Percentiles rank a stretch among this genome's conserved stretches.
phyloP scores from a whole-genome alignment of 208 protist genomes.

The Porcisia hertigi region DNA sequence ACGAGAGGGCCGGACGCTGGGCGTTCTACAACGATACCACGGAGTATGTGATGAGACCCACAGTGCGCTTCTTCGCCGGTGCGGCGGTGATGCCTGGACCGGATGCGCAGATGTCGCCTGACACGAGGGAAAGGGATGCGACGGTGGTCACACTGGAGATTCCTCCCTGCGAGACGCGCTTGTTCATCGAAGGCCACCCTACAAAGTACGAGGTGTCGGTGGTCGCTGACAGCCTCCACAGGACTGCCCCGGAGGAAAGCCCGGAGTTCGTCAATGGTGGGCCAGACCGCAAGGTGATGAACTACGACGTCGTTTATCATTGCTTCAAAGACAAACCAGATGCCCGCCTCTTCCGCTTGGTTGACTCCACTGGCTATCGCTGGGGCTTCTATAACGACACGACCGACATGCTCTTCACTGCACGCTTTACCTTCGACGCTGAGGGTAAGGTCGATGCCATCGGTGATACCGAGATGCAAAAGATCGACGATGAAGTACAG shows the following conservation, averaged over 20 bases:
- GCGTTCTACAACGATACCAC: conserved; percentile 86
- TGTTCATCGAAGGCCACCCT: conserved; percentile 63
- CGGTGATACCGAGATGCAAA: conserved; percentile 31
- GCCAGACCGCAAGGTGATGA: conserved; percentile 51
- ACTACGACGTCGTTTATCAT: conserved; percentile 53
- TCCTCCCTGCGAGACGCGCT: conserved; percentile 48
- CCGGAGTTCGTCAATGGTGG: conserved; percentile 50
- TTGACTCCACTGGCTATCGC: conserved; percentile 35
- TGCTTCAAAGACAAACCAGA: conserved; percentile 71
- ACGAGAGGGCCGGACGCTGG: conserved; percentile 59
- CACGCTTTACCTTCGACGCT: conserved; percentile 21
- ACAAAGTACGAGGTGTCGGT: conserved; percentile 58
- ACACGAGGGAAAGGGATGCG: conserved; percentile 42
- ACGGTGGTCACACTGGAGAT: conserved; percentile 60
- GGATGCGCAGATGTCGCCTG: conserved; percentile 34
- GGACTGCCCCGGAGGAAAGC: conserved; percentile 41
- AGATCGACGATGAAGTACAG: conserved; percentile 25
- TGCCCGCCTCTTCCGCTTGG: conserved; percentile 70
- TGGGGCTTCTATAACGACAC: conserved; percentile 83
- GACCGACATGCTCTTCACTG: conserved; percentile 15
- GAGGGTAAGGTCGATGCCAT: conserved; percentile 12
- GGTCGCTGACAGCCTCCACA: conserved; percentile 51
- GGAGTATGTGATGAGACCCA: conserved; percentile 71
- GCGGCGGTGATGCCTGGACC: conserved; percentile 39
- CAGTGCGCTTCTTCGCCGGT: conserved; percentile 48